Evolutionary conservation across 2,329 filamentous ascomycete genomes (phyloP).

Genomic region (Aschersonia sp.): DNA sequence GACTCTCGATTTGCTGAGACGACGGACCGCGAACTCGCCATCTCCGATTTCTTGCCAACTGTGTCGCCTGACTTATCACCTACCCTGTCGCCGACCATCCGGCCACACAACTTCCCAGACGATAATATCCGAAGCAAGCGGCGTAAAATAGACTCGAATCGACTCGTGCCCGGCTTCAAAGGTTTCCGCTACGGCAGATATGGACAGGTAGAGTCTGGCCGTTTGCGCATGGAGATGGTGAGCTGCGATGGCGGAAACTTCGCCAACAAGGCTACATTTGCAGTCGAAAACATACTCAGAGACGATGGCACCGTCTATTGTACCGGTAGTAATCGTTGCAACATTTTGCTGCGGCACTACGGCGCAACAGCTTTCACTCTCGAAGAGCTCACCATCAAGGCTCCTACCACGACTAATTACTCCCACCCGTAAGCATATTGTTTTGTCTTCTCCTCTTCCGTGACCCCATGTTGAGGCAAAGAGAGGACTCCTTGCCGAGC

Average conservation of each 20-base stretch:
- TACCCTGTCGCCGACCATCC: slow-evolving; percentile 8
- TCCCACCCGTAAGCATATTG: slow-evolving; percentile 61
- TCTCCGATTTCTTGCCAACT: slow-evolving; percentile 15
- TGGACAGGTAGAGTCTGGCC: slow-evolving; percentile 74
- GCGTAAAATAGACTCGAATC: slow-evolving; percentile 55
- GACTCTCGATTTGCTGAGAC: slow-evolving; percentile 6
- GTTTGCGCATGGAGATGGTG: slow-evolving; percentile 72
- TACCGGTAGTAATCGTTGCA: slow-evolving; percentile 76
- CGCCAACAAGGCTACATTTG: slow-evolving; percentile 47
- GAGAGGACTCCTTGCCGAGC: background rate
- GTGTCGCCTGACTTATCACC: no score
- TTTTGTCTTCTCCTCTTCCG: slow-evolving; percentile 3
- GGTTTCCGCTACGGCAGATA: slow-evolving; percentile 72
- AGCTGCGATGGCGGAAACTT: slow-evolving; percentile 76
- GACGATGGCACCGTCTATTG: slow-evolving; percentile 81
- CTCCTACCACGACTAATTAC: slow-evolving; percentile 59
- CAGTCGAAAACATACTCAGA: slow-evolving; percentile 68
- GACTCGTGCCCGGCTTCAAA: slow-evolving; percentile 29
- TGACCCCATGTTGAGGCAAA: no score
- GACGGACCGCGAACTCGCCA: slow-evolving; percentile 8
- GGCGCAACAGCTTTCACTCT: slow-evolving; percentile 70
- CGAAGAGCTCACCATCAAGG: slow-evolving; percentile 77
- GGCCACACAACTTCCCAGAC: slow-evolving; percentile 25
- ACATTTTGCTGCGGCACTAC: slow-evolving; percentile 71
- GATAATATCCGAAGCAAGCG: slow-evolving; percentile 46